These are phyloP conservation scores for Zoysia pacifica DNA, from an alignment of 176 grass and related monocot genomes.

Conservation along the genomic window DNA sequence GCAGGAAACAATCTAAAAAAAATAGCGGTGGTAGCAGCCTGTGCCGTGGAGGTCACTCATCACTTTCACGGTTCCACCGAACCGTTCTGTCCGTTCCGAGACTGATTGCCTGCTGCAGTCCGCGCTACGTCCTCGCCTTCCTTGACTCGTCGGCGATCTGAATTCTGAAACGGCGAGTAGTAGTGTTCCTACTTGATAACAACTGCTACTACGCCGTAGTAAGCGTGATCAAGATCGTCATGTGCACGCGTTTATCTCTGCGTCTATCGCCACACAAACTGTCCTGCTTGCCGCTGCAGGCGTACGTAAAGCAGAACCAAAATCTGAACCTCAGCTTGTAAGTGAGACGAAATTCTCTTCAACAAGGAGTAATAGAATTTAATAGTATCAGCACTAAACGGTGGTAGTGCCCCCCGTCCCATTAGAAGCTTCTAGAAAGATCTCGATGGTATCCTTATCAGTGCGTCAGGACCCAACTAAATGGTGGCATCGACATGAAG, in stretches of 20 bases:
- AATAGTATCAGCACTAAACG: background rate
- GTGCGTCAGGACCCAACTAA: background rate
- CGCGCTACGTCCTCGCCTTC: background rate
- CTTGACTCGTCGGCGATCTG: background rate
- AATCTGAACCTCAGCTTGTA: slow-evolving; percentile 22
- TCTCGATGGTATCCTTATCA: background rate
- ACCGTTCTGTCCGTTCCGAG: background rate
- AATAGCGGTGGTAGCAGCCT: background rate
- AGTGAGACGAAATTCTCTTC: slow-evolving; percentile 3
- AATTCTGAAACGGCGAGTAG: background rate
- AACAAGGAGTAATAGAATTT: background rate
- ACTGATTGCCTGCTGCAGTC: background rate
- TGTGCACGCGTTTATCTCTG: background rate
- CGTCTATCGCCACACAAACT: background rate
- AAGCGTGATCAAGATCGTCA: background rate
- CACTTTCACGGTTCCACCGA: slow-evolving; percentile 11
- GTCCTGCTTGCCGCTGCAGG: slow-evolving; percentile 2
- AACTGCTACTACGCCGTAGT: background rate
- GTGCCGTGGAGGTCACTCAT: background rate
- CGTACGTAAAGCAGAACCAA: background rate
- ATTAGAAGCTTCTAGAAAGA: slow-evolving; percentile 26
- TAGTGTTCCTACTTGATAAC: background rate
- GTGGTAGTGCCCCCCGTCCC: background rate
- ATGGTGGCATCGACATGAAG: background rate
- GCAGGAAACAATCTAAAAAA: too few relatives aligned